These are phyloP conservation scores for Hypoxylon rubiginosum DNA, from an alignment of 2,329 filamentous ascomycete genomes.

Conservation along the genomic window DNA sequence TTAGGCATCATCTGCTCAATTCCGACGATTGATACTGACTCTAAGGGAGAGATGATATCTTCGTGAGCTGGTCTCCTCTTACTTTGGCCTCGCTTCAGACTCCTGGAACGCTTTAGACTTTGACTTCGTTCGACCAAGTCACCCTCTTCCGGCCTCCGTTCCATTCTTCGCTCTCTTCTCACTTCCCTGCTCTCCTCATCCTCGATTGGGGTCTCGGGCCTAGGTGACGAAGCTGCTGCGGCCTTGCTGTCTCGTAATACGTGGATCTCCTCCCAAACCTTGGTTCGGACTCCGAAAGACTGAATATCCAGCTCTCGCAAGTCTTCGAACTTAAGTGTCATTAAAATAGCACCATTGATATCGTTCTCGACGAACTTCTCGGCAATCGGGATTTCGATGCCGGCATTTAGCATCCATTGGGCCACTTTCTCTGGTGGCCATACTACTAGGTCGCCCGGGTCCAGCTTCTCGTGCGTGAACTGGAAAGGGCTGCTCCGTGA, in stretches of 20 bases:
- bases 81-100: conserved; percentile 47
- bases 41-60: conserved; percentile 80
- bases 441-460: conserved; percentile 69
- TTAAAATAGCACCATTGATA: conserved; percentile 87
- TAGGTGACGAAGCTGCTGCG: conserved; percentile 57
- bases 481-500: conserved; percentile 61
- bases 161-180: conserved; percentile 60
- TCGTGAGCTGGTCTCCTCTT: conserved; percentile 61
- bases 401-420: conserved; percentile 87
- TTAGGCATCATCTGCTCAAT: conserved; percentile 92
- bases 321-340: conserved; percentile 93
- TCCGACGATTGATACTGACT: conserved; percentile 91
- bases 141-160: conserved; percentile 50
- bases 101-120: conserved; percentile 55
- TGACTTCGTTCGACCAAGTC: conserved; percentile 43
- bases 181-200: conserved; percentile 68
- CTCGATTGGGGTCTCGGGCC: conserved; percentile 72
- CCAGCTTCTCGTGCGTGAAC: conserved; percentile 69
- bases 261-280: conserved; percentile 84
- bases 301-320: conserved; percentile 83
- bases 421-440: conserved; percentile 85
- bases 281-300: conserved; percentile 85
- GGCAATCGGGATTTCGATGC: conserved; percentile 81
- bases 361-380: conserved; percentile 93
- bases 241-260: conserved; percentile 70